Evolutionary conservation across 345 rosid species (phyloP), one percentile per base, ranked within the genome.

Genomic region (Lepidium didymum): DNA sequence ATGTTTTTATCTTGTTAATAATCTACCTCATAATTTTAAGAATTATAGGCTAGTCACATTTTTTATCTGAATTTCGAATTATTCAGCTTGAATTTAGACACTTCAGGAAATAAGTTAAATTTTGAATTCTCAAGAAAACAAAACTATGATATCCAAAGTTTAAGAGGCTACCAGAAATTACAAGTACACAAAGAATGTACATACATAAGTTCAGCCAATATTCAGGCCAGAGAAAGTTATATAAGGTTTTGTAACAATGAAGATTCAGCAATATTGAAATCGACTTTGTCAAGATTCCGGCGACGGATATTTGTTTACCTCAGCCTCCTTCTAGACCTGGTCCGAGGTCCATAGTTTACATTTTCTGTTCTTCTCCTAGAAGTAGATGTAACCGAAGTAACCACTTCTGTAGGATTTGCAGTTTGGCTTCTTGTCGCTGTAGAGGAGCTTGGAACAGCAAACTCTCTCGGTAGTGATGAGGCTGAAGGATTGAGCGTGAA

Each of bases 301-400:
- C 7, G 34, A 18, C 3, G 5, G 40, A 29, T 8, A 44, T 12
- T 4, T 12, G 15, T 37, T 58, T 62, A 78, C 21, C 77, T 75
- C 71, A 85, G 62, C 76, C 91, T 79, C 69, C 87, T 78, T 71
- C 91, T 77, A 34, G 76, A 80, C 44, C 70, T 77, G 14, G 83
- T 86, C 44, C 75, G 58, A 77, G 68, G 79, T 69, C 79, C 83
- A 54, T 74, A 67, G 41, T 71, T 79, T 33, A 78, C 73, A 67
- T 67, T 77, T 33, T 81, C 81, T 13, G 56, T 67, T 59, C 82
- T 78, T 61, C 81, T 78, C 56, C 86, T 76, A 18, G 87, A 83
- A 7, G 87, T 62, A 0, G 71, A 65, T 7, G 81, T 64, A 51
- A 62, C 62, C n/a, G 82, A 69, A 72, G 78, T 75, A 56, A 78